Percentiles rank a stretch among this genome's conserved stretches.
phyloP scores from a whole-genome alignment of 2,329 filamentous ascomycete species.

The Purpureocillium lavendulum region DNA sequence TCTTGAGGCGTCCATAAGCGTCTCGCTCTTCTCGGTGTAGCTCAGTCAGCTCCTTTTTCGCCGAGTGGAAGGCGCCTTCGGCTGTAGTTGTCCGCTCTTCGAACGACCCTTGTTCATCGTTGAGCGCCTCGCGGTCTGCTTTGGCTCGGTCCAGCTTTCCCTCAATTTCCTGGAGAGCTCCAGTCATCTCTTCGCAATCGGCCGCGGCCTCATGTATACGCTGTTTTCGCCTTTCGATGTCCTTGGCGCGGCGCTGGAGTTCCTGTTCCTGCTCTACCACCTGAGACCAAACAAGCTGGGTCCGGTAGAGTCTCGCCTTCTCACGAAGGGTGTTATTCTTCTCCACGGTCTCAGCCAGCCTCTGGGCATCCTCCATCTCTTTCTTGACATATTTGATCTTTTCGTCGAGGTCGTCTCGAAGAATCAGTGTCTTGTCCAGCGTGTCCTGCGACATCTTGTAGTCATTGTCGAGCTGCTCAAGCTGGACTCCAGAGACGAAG shows the following conservation, averaged over 20 bases:
- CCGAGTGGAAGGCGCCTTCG: constrained; percentile 43
- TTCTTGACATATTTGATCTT: constrained; percentile 27
- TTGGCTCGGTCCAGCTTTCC: constrained; percentile 31
- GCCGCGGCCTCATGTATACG: constrained; percentile 18
- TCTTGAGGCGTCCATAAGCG: constrained; percentile 50
- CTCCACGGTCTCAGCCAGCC: constrained; percentile 56
- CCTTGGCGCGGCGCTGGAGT: constrained; percentile 26
- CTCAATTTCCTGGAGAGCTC: constrained; percentile 37
- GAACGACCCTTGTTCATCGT: constrained; percentile 37
- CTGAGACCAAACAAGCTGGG: constrained; percentile 79
- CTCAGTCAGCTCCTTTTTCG: constrained; percentile 43
- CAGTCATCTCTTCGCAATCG: constrained; percentile 34
- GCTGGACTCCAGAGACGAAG: constrained; percentile 87
- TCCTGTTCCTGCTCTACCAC: constrained; percentile 66
- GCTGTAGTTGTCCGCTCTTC: constrained; percentile 33
- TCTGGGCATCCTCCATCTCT: constrained; percentile 49
- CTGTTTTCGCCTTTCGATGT: constrained; percentile 15
- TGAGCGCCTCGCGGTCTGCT: constrained; percentile 29
- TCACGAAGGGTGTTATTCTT: constrained; percentile 57
- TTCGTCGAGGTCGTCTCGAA: constrained; percentile 25
- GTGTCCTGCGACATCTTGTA: constrained; percentile 78
- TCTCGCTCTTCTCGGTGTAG: constrained; percentile 57
- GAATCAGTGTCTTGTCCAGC: constrained; percentile 53
- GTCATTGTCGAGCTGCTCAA: constrained; percentile 86
- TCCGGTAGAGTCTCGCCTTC: constrained; percentile 48